Conservation (phyloP, 345 rosid genomes). For the Combretum micranthum region DNA sequence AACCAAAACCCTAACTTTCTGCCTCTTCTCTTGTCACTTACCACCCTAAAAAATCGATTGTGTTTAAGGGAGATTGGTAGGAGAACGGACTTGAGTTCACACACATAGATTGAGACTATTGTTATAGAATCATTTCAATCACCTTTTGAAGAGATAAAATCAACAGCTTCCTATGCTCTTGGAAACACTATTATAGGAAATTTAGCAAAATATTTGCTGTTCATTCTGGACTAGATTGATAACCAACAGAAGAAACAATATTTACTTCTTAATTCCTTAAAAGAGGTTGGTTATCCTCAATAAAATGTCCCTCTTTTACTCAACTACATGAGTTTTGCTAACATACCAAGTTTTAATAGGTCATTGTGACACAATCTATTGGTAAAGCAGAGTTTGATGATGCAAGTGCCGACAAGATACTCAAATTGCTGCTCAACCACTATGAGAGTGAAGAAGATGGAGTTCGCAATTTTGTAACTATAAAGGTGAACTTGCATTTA, state of each 20-base stretch:
- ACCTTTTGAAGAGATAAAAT: constrained; percentile 97
- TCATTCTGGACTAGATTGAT: constrained; percentile 97
- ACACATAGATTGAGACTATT: constrained; percentile 72
- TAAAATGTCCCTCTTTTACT: neutral
- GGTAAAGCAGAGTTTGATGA: constrained; percentile 93
- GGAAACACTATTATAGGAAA: constrained; percentile 98
- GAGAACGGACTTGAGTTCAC: constrained; percentile 83
- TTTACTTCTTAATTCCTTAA: constrained; percentile 92
- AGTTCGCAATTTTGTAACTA: constrained; percentile 98
- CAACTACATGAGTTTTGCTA: neutral
- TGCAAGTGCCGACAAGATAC: constrained; percentile 84
- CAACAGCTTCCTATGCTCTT: constrained; percentile 99
- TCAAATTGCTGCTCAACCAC: constrained; percentile 79
- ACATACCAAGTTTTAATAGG: constrained; percentile 39
- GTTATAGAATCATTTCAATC: constrained; percentile 97
- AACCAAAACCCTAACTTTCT: no score
- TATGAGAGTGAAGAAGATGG: constrained; percentile 99
- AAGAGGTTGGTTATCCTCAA: constrained; percentile 54
- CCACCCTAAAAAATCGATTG: no score
- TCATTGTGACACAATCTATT: constrained; percentile 91
- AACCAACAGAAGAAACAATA: constrained; percentile 99
- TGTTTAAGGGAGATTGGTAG: constrained; percentile 98
- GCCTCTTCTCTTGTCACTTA: no score
- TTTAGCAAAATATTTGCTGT: constrained; percentile 87
- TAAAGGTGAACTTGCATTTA: constrained; percentile 90